Conservation (phyloP, 352 stramenopile species). For the Thalassiosira mediterranea region DNA sequence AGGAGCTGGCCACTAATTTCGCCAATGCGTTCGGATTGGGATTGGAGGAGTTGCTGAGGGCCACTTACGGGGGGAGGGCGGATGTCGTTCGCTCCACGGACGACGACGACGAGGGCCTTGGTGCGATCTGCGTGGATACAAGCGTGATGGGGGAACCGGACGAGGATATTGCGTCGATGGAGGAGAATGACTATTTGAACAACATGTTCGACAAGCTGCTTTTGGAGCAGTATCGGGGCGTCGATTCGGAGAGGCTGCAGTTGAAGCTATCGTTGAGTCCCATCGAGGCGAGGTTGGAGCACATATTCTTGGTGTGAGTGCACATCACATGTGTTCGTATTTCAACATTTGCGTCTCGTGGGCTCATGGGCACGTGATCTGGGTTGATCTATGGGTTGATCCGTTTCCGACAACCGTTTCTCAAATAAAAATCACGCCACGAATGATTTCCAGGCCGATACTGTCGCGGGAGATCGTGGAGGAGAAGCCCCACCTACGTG, state of each 20-base stretch:
- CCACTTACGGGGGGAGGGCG: neutral
- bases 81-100: neutral
- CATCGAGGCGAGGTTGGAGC: slow-evolving; percentile 19
- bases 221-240: slow-evolving; percentile 38
- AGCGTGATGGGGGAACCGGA: slow-evolving; percentile 2
- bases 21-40: slow-evolving; percentile 44
- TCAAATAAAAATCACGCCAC: too few relatives aligned
- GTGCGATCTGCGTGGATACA: too few relatives aligned
- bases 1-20: slow-evolving; percentile 49
- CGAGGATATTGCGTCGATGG: slow-evolving; percentile 13
- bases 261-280: slow-evolving; percentile 23
- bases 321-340: neutral
- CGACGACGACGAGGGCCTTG: slow-evolving; percentile 3
- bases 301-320: slow-evolving; percentile 36
- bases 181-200: slow-evolving; percentile 36
- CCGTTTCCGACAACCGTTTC: too few relatives aligned
- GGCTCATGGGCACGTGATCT: too few relatives aligned
- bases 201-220: slow-evolving; percentile 53
- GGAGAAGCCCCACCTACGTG: slow-evolving; percentile 44
- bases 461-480: slow-evolving; percentile 51
- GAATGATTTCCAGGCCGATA: too few relatives aligned
- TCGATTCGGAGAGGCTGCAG: slow-evolving; percentile 19
- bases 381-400: too few relatives aligned
- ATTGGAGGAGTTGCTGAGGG: slow-evolving; percentile 16
- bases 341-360: slow-evolving; percentile 9